These are phyloP conservation scores for Eremothecium coryli DNA, from an alignment of 1,139 yeast species.

Conservation along the genomic window DNA sequence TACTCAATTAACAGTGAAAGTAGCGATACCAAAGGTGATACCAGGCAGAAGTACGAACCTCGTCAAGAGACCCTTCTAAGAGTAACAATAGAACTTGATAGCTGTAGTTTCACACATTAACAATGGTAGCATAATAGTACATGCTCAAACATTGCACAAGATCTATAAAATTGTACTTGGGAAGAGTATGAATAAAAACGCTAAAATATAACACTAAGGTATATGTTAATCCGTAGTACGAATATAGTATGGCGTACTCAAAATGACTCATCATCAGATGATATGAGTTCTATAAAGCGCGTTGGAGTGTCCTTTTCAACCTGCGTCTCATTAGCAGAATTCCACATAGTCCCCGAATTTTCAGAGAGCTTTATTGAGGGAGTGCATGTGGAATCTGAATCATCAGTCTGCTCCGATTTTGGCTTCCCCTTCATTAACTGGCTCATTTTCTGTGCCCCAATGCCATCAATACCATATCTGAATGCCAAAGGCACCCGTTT, in stretches of 20 bases:
- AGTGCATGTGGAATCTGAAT: not conserved
- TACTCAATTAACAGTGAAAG: too few relatives aligned
- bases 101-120: too few relatives aligned
- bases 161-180: too few relatives aligned
- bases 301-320: constrained; percentile 1
- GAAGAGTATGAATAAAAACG: too few relatives aligned
- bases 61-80: too few relatives aligned
- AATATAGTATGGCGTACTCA: not conserved
- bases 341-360: constrained; percentile 2
- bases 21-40: too few relatives aligned
- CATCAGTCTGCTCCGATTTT: not conserved
- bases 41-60: too few relatives aligned
- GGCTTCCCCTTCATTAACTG: constrained; percentile 4
- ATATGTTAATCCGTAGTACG: constrained; percentile 2
- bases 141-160: too few relatives aligned
- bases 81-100: too few relatives aligned
- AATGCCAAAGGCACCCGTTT: constrained; percentile 2
- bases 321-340: not conserved
- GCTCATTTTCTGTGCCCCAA: constrained; percentile 3
- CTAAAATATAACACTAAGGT: too few relatives aligned
- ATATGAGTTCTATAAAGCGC: constrained; percentile 4
- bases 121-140: too few relatives aligned
- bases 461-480: constrained; percentile 4
- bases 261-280: constrained; percentile 4
- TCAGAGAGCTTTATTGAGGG: constrained; percentile 2